Conservation (phyloP, 2,329 filamentous ascomycete species). For the Aspergillus sp. region DNA sequence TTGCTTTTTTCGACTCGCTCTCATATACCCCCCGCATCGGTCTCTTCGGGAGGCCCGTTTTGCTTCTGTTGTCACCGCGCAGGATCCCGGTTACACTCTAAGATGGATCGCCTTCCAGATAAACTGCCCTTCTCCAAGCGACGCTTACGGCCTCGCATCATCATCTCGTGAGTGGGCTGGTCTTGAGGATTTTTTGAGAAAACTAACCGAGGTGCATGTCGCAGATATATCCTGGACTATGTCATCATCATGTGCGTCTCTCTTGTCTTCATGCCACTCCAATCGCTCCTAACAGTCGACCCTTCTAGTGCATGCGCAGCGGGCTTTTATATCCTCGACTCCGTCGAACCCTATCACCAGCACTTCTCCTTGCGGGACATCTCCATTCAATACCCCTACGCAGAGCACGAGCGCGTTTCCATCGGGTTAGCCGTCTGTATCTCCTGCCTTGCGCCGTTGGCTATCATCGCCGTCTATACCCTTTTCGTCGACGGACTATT, state of each 20-base stretch:
- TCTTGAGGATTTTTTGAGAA: background rate
- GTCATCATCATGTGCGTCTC: slow-evolving; percentile 54
- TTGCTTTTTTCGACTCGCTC: background rate
- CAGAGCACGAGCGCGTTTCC: slow-evolving; percentile 54
- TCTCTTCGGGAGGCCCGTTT: background rate
- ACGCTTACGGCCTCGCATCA: slow-evolving; percentile 47
- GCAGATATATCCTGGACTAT: slow-evolving; percentile 58
- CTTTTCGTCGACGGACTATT: slow-evolving; percentile 58
- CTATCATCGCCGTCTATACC: slow-evolving; percentile 55
- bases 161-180: slow-evolving; percentile 48
- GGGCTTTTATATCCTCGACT: slow-evolving; percentile 53
- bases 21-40: background rate
- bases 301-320: slow-evolving; percentile 48
- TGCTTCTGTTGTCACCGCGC: slow-evolving; percentile 5
- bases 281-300: slow-evolving; percentile 10
- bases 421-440: slow-evolving; percentile 50
- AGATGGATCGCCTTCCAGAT: slow-evolving; percentile 30
- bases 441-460: slow-evolving; percentile 48
- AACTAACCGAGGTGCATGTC: background rate
- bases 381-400: slow-evolving; percentile 58
- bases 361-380: slow-evolving; percentile 57
- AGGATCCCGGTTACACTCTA: slow-evolving; percentile 4
- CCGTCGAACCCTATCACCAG: slow-evolving; percentile 55
- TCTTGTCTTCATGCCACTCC: background rate
- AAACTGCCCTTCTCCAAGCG: slow-evolving; percentile 56